Conservation (phyloP, 805 yeast species). For the Yamadazyma phyllophila region DNA sequence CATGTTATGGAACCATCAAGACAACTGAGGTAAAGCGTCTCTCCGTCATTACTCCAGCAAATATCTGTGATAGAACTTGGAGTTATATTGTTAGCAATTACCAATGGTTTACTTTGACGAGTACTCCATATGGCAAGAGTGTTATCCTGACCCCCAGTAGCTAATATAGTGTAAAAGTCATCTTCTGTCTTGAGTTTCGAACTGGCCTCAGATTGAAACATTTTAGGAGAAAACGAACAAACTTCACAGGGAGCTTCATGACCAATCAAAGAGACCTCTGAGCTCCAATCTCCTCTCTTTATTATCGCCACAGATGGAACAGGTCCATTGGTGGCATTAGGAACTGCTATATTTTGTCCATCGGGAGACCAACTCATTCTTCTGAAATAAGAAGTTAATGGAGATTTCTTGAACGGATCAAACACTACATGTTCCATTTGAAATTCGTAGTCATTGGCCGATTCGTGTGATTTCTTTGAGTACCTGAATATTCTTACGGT, state of each 20-base stretch:
- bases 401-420: conserved; percentile 85
- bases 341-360: conserved; percentile 82
- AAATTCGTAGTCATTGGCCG: conserved; percentile 64
- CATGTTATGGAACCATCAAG: conserved; percentile 80
- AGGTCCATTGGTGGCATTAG: conserved; percentile 83
- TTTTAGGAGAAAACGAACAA: conserved; percentile 67
- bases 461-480: conserved; percentile 56
- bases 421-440: conserved; percentile 80
- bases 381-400: conserved; percentile 86
- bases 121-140: conserved; percentile 89
- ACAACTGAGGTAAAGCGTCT: conserved; percentile 68
- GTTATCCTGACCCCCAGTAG: conserved; percentile 95
- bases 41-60: conserved; percentile 85
- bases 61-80: conserved; percentile 82
- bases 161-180: conserved; percentile 66
- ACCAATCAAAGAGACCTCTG: conserved; percentile 71
- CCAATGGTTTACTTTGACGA: conserved; percentile 66
- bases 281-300: conserved; percentile 77
- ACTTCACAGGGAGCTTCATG: conserved; percentile 87
- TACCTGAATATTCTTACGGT: conserved; percentile 85
- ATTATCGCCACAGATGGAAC: conserved; percentile 71
- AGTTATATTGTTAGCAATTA: conserved; percentile 74
- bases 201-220: conserved; percentile 33
- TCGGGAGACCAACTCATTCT: conserved; percentile 89
- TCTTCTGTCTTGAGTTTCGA: conserved; percentile 10